Base-by-base conservation (phyloP, 192 early-diverging fungal genomes). In the Gigaspora rosea region DNA sequence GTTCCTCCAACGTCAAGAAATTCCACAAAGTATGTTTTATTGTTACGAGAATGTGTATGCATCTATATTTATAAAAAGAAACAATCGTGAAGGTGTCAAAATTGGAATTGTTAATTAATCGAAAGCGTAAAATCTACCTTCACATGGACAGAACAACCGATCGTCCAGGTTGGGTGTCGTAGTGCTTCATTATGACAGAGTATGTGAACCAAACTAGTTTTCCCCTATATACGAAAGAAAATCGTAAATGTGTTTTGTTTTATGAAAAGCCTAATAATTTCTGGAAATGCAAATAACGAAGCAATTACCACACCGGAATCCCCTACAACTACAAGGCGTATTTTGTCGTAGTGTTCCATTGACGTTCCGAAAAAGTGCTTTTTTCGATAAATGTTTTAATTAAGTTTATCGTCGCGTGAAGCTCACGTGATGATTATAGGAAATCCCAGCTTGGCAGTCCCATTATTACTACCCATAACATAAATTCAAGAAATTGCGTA, bases 1-100 rank as follows among this genome's bases (percentile, higher is more conserved):
- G 83, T 78, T 13, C 85, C 86, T 33, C 82, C 80, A 20, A 89
- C 59, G 63, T 89, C 88, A 75, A 88, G 80, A 72, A 89, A 88
- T 74, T 89, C 88, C 8, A 89, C 77, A 58, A 89, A 89, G 68
- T 83, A 81, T 59, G 79, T 61, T 41, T 83, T 78, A 18, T 64
- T 66, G 16, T 73, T 70, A 18, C 75, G 71, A 36, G 49, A 8
- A 54, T 57, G 70, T 36, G 62, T 78, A 27, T 76, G 78, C 8
- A 70, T 81, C 82, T 82, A 41, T 27, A 27, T 27, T 27, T 27
- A 27, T 27, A 27, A 27, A 27, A 27, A 27, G 27, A 27, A 27
- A 0, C 27, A 27, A 27, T 27, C 27, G 27, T 27, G 1, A 27
- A 27, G 27, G 27, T 27, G 27, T 27, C 27, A 27, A 27, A 27